A percentile compares a stretch with the other conserved stretches of the same genome.
phyloP scores from a whole-genome alignment of 2,329 filamentous ascomycete species.

The Pestalotiopsis sp. region DNA sequence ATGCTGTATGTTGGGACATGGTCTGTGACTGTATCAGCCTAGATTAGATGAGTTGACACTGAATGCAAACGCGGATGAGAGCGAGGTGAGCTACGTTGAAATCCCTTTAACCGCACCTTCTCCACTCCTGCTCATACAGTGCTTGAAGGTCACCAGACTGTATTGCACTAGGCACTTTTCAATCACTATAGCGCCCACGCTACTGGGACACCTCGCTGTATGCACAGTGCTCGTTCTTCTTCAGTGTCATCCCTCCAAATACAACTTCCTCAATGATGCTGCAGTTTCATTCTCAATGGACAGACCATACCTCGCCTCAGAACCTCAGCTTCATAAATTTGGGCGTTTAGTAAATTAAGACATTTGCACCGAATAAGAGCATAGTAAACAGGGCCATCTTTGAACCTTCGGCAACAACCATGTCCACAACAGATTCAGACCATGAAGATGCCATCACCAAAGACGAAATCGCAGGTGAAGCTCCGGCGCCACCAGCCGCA shows the following conservation, averaged over 20 bases:
- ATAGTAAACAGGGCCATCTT: background rate
- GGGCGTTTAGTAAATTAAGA: too few species aligned
- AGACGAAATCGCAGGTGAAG: conserved; percentile 39
- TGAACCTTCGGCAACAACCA: conserved; percentile 2
- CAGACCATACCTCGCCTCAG: too few species aligned
- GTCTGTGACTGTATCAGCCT: background rate
- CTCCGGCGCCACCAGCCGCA: conserved; percentile 25
- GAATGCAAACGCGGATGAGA: background rate
- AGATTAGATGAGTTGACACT: background rate
- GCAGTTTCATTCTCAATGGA: too few species aligned
- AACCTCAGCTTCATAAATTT: too few species aligned
- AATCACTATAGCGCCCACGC: background rate
- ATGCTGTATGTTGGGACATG: background rate
- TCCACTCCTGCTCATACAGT: background rate
- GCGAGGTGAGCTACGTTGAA: background rate
- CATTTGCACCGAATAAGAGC: background rate
- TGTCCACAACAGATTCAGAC: conserved; percentile 24
- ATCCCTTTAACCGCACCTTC: conserved; percentile 5
- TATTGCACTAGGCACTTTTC: background rate
- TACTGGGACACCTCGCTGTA: background rate
- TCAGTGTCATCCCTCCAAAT: too few species aligned
- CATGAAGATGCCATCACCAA: conserved; percentile 39
- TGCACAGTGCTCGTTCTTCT: background rate
- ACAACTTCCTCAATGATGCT: too few species aligned
- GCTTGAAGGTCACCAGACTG: background rate